These are phyloP conservation scores for Nicotiana tomentosiformis DNA, from an alignment of 257 asterid species.

Conservation along the genomic window DNA sequence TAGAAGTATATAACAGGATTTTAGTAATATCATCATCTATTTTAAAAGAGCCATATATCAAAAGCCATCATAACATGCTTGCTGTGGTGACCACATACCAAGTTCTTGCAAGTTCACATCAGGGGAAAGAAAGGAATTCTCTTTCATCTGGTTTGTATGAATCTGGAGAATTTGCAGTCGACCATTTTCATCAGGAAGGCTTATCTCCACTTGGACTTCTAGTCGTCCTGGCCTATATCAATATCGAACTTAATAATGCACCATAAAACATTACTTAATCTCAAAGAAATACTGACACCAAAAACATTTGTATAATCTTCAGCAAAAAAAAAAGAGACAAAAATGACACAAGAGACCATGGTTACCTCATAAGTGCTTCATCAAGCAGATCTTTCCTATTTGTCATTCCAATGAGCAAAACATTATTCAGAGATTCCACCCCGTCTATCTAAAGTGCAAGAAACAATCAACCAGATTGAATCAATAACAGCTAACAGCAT, in stretches of 20 bases:
- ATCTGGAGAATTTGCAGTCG: constrained; percentile 96
- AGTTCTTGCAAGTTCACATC: constrained; percentile 90
- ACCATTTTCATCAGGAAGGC: constrained; percentile 99
- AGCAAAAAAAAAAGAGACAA: constrained; percentile 9
- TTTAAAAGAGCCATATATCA: constrained; percentile 2
- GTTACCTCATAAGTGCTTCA: constrained; percentile 95
- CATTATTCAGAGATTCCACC: constrained; percentile 97
- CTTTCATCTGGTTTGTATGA: constrained; percentile 96
- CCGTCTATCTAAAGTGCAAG: constrained; percentile 81
- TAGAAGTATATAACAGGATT: neutral
- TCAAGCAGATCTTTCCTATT: constrained; percentile 96
- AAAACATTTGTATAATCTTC: neutral
- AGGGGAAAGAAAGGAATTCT: constrained; percentile 88
- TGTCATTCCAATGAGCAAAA: constrained; percentile 98
- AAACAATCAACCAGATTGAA: constrained; percentile 9
- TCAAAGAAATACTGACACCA: neutral
- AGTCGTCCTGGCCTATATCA: constrained; percentile 89
- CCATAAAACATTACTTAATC: neutral
- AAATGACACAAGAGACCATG: constrained; percentile 7
- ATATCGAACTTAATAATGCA: neutral
- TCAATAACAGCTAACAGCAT: neutral
- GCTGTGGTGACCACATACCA: constrained; percentile 44
- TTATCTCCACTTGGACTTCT: constrained; percentile 98
- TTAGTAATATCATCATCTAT: neutral
- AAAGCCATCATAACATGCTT: neutral